Evolutionary conservation across 2,329 filamentous ascomycete genomes (phyloP).

Genomic region (Trichoderma sp.): DNA sequence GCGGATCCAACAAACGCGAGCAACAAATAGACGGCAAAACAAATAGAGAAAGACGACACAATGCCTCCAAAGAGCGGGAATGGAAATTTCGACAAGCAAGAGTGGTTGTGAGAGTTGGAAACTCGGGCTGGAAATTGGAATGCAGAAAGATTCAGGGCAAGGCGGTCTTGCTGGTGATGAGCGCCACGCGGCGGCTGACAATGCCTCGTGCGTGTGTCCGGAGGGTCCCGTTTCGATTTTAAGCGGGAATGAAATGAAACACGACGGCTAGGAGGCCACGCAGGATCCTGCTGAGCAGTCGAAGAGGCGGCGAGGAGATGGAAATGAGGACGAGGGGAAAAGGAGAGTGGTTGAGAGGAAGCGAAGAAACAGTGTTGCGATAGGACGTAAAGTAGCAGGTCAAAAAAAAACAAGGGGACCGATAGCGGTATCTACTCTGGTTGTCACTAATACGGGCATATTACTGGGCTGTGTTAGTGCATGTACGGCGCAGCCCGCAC

Average conservation of each 20-base stretch:
- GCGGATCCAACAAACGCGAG: neutral
- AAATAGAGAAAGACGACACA: neutral
- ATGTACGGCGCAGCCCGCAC: neutral
- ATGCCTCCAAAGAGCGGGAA: neutral
- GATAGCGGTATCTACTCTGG: conserved; percentile 7
- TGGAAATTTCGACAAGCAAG: neutral
- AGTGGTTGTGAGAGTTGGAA: neutral
- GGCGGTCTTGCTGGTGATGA: conserved; percentile 4
- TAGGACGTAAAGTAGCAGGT: neutral
- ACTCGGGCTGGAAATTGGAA: neutral
- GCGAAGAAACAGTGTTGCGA: neutral
- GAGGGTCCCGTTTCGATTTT: neutral
- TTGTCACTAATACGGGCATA: conserved; percentile 1
- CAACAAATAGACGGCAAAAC: neutral
- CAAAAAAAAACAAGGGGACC: conserved; percentile 9
- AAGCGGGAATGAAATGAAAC: neutral
- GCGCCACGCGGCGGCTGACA: conserved; percentile 14
- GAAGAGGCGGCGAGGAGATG: neutral
- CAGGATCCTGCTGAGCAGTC: neutral
- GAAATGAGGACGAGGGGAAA: neutral
- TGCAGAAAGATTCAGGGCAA: neutral
- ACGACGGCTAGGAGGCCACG: conserved; percentile 2
- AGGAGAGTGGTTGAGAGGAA: neutral
- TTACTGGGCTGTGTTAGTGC: conserved; percentile 6
- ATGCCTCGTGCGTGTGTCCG: conserved; percentile 14